These are phyloP conservation scores for Lepidium aucheri DNA, from an alignment of 345 rosid genomes.

Conservation along the genomic window DNA sequence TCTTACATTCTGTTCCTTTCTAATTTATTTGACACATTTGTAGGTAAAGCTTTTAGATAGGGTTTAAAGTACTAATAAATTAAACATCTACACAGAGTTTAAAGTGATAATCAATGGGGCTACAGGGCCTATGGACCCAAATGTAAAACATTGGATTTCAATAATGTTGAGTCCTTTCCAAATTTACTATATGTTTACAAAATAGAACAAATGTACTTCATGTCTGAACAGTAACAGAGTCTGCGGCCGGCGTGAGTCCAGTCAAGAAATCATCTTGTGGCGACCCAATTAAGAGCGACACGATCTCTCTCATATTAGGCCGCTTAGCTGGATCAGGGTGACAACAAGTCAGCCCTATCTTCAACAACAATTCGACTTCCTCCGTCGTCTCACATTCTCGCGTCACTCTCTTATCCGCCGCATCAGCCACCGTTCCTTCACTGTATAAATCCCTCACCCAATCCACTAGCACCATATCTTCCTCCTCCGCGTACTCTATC, in stretches of 20 bases:
- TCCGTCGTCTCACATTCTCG: constrained; percentile 42
- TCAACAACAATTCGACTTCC: constrained; percentile 60
- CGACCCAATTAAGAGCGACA: constrained; percentile 41
- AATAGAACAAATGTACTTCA: not conserved
- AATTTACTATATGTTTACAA: not conserved
- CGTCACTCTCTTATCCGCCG: constrained; percentile 48
- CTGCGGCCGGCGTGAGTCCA: constrained; percentile 11
- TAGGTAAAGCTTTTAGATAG: too few relatives aligned
- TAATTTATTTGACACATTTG: too few relatives aligned
- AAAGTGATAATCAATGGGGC: too few relatives aligned
- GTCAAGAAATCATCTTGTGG: constrained; percentile 25
- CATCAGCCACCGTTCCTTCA: constrained; percentile 41
- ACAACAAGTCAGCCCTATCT: constrained; percentile 81
- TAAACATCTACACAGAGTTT: too few relatives aligned
- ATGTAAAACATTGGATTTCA: not conserved
- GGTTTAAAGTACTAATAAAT: too few relatives aligned
- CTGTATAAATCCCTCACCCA: constrained; percentile 61
- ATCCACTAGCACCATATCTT: constrained; percentile 57
- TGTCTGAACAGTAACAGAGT: not conserved
- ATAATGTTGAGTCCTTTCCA: not conserved
- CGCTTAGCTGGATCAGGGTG: constrained; percentile 63
- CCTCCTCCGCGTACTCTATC: constrained; percentile 40
- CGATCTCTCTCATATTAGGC: constrained; percentile 70
- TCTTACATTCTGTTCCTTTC: not conserved
- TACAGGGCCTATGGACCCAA: not conserved